A percentile compares a stretch with the other conserved stretches of the same genome.
phyloP scores from a whole-genome alignment of 2,329 filamentous ascomycete species.

The Orbilia blumenaviensis region DNA sequence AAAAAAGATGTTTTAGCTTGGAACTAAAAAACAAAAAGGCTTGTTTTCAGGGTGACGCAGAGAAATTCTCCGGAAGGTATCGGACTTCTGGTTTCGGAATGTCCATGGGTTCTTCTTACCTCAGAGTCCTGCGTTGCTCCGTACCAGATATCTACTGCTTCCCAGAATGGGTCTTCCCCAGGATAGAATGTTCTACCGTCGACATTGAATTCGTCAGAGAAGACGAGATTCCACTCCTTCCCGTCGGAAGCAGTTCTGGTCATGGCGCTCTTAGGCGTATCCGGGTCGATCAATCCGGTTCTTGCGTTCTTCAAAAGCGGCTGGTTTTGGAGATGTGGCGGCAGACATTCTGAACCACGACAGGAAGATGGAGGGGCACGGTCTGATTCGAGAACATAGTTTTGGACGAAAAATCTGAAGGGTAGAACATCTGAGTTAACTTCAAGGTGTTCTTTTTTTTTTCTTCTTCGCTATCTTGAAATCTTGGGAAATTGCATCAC shows the following conservation, averaged over 20 bases:
- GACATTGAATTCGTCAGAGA: conserved; percentile 76
- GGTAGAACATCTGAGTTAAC: conserved; percentile 6
- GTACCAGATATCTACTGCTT: conserved; percentile 61
- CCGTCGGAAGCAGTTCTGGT: conserved; percentile 69
- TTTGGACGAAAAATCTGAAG: conserved; percentile 49
- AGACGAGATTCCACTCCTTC: conserved; percentile 71
- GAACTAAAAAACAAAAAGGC: conserved; percentile 15
- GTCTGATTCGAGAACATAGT: conserved; percentile 21
- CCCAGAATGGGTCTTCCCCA: conserved; percentile 74
- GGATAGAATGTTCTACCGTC: conserved; percentile 75
- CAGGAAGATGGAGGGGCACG: conserved; percentile 57
- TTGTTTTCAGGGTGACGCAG: neutral
- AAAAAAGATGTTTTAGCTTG: no score
- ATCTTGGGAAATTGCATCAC: conserved; percentile 58
- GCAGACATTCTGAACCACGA: conserved; percentile 65
- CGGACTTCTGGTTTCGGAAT: conserved; percentile 1
- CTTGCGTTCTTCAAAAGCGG: conserved; percentile 68
- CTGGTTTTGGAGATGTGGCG: conserved; percentile 62
- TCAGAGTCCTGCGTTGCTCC: conserved; percentile 64
- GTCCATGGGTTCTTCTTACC: conserved; percentile 21
- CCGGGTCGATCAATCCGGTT: conserved; percentile 71
- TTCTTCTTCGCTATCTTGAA: neutral
- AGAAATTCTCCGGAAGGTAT: conserved; percentile 60
- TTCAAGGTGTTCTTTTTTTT: neutral
- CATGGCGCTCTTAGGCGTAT: conserved; percentile 70